Evolutionary conservation across 2,329 filamentous ascomycete species (phyloP).

Genomic region (Pochonia chlamydosporia): DNA sequence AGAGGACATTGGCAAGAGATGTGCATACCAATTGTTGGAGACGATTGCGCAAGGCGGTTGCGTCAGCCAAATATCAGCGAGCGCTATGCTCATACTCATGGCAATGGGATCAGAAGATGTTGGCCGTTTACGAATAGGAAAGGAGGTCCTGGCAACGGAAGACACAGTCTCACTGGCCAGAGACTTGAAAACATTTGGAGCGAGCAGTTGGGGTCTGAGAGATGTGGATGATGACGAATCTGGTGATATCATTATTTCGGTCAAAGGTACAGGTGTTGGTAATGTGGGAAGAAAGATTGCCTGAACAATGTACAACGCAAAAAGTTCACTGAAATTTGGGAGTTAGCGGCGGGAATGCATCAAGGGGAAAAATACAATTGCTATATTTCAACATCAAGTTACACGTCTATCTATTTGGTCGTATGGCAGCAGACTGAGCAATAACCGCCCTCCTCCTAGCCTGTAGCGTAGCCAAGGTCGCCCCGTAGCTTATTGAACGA

Average conservation of each 20-base stretch:
- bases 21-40: conserved; percentile 85
- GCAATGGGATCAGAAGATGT: conserved; percentile 98
- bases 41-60: conserved; percentile 78
- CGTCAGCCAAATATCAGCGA: conserved; percentile 63
- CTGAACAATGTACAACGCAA: conserved; percentile 25
- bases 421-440: conserved; percentile 15
- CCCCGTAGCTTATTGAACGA: conserved; percentile 48
- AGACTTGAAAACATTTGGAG: conserved; percentile 83
- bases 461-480: conserved; percentile 46
- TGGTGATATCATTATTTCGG: conserved; percentile 75
- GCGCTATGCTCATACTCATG: conserved; percentile 82
- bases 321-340: neutral
- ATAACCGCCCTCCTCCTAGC: conserved; percentile 34
- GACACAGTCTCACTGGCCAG: conserved; percentile 74
- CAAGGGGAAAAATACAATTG: neutral
- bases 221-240: conserved; percentile 63
- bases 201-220: conserved; percentile 83
- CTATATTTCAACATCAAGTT: neutral
- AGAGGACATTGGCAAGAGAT: conserved; percentile 84
- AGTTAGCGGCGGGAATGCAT: neutral
- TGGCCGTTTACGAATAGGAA: conserved; percentile 74
- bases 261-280: conserved; percentile 88
- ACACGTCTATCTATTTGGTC: conserved; percentile 13
- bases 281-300: conserved; percentile 90
- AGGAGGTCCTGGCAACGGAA: conserved; percentile 75